Base-by-base conservation (phyloP, 305 asterid species). In the Fraxinus dipetala region DNA sequence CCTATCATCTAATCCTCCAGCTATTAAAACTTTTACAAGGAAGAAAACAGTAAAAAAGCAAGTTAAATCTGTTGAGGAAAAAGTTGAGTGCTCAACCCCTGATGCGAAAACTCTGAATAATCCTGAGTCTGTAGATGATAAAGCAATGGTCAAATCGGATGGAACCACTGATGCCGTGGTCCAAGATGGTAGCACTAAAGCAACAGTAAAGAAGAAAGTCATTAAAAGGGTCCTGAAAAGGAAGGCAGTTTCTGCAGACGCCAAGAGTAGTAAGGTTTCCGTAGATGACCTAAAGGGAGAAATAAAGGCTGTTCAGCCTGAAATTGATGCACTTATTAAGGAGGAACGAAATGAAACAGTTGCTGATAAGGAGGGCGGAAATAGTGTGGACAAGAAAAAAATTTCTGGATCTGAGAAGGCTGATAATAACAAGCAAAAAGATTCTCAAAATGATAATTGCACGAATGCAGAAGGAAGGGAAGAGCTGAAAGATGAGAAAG, bases 141-240 rank as follows among this genome's bases (percentile, higher is more conserved):
- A 88, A 78, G 76, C 86, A 67, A 83, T 78, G 72, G 85, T 79
- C 45, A 89, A 86, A 81, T 35, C 85, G 67, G 93, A 89, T 79
- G 90, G 79, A 16, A 59, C 30, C 69, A 59, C 69, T 59, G 69
- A 59, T 18, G 69, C 69, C 7, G 69, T 59, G 28, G 69, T 59
- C 69, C 69, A 59, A 59, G 69, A 59, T 59, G 69, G 69, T 59
- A 74, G 80, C 89, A 85, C 86, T 81, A 93, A 92, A 84, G 85
- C 88, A 78, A 90, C 88, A 54, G 87, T 90, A 26, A 94, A 93
- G 88, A 93, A 89, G 86, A 94, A 96, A 90, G 84, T 94, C 36
- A 79, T 96, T 80, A 93, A 86, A 86, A 90, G 90, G 87, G 94
- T 96, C 77, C 88, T 91, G 6, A 95, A 93, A 86, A 90, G 83